Evolutionary conservation across 257 asterid genomes (phyloP), one percentile per base, ranked within the genome.

Genomic region (Solanum phureja): DNA sequence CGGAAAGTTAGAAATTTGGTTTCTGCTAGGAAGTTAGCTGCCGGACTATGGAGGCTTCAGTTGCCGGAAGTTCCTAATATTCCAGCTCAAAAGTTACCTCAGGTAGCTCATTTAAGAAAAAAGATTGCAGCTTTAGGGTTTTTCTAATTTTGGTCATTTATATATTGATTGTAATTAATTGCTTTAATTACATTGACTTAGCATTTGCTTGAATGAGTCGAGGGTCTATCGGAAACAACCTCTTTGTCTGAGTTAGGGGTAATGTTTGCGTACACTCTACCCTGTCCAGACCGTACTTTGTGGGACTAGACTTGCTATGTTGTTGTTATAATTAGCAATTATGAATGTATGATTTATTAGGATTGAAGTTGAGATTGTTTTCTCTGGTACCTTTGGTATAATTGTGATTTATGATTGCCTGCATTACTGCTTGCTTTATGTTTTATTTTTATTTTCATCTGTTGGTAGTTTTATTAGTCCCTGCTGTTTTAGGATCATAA

Each of bases 31-130:
- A 93, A 91, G 85, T 88, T 94, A 37, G 96, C 90, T 21, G 94
- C 96, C n/a, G 93, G 87, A 60, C 58, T 94, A 68, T 92, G 98
- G 98, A 87, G 93, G 91, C 90, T 93, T 92, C 96, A 91, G 89
- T 89, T 91, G 91, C 93, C 95, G 86, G 93, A 90, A 88, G 87
- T 88, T 42, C 89, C 89, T 19, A 40, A 58, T 58, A 76, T 71
- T 21, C 89, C 72, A 62, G 87, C 90, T 60, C 90, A 88, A 85
- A 88, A 73, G 66, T 40, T 91, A 84, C 92, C 92, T 89, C 94
- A 93, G 94, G 95, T 91, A 92, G 31, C 81, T 84, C 83, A 81
- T 87, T 71, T 64, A 29, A 42, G 85, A 14, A 24, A 83, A 88
- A 58, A 52, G 83, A 40, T 64, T 87, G 81, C n/a, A 23, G 16